Base-by-base conservation (phyloP, 2,329 filamentous ascomycete genomes). In the Madurella fahalii region DNA sequence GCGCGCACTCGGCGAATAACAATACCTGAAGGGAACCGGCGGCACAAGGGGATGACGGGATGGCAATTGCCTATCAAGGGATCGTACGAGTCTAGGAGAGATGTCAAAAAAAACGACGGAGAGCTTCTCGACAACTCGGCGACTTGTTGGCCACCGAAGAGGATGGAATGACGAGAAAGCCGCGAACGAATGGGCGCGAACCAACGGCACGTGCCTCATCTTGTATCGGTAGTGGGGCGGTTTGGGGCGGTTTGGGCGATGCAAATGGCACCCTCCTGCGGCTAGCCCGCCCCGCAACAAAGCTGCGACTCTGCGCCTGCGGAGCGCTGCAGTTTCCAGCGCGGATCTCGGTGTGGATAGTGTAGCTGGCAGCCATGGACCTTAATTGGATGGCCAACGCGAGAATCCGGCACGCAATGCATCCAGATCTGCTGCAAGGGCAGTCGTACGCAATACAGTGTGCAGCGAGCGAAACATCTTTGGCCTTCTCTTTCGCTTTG, bases 161-260 rank as follows among this genome's bases (percentile, higher is more conserved):
- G 30, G 44, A 47, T 31, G 15, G 20, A 16, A 31, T 15, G 25
- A 31, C 7, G 25, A 25, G 25, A 31, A 17, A 32, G 43, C 48
- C 42, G 39, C 48, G 47, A 46, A 54, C 47, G 18, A 50, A 50
- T 46, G 47, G 46, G 40, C n/a, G 11, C 13, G 30, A 45, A 42
- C 39, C 32, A 51, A 41, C 31, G 54, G 53, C 57, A 58, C 57
- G 57, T 58, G 57, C 57, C 53, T 51, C 47, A 40, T 53, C n/a
- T 39, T 43, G 50, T 40, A 20, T 44, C 15, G 20, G 8, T 9
- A 40, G 53, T 51, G 53, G 43, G 52, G 48, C 52, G 50, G 50
- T 39, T 50, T 37, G 31, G 52, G 46, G 41, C 46, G 49, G 49
- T 44, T 53, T 49, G 45, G 39, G 40, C 41, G 17, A 37, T 32